Evolutionary conservation across 1,284 basidiomycete genomes (phyloP), one percentile per base, ranked within the genome.

Genomic region (Leccinum cinnamomeum): DNA sequence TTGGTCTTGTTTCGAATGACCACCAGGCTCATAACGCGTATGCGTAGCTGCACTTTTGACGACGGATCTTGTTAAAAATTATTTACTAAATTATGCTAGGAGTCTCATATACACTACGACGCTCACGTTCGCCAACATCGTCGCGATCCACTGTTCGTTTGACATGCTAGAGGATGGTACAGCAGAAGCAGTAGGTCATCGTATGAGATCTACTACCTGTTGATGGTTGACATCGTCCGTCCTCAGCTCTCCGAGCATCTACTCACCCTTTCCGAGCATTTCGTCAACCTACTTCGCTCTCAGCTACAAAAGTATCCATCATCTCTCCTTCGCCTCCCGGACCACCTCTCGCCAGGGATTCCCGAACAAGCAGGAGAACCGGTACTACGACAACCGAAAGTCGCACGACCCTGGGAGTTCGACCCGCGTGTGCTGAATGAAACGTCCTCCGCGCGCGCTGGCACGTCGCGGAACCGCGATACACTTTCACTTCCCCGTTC

Each of bases 1-100:
- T 3, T 28, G 3, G 10, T 61, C 16, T 25, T 14, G 53, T 25
- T 50, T 46, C 25, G 20, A 5, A 8, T 8, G 35, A 23, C 0
- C 5, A 53, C 7, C 33, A 10, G 2, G 7, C 23, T 41, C 30
- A 30, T 3, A 11, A 50, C 12, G 18, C 14, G 25, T 30, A 41
- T 48, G 55, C 25, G 3, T 62, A 95, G 96, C 95, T 48, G 90
- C 94, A 3, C 76, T 98, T 4, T 78, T 97, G 25, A 90, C 88
- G 46, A 88, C 82, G 16, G 80, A 83, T 3, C 79, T 93, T 1
- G 83, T 95, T 35, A 85, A 90, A 7, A 85, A 91, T 64, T 98
- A 95, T 76, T 79, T 98, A 20, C 80, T 97, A 72, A 98, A 98
- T 75, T 98, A 97, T 77, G 95, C 95, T 0, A 83, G 96, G 35